These are phyloP conservation scores for Phytophthora syringae DNA, from an alignment of 352 stramenopile species.

Conservation along the genomic window DNA sequence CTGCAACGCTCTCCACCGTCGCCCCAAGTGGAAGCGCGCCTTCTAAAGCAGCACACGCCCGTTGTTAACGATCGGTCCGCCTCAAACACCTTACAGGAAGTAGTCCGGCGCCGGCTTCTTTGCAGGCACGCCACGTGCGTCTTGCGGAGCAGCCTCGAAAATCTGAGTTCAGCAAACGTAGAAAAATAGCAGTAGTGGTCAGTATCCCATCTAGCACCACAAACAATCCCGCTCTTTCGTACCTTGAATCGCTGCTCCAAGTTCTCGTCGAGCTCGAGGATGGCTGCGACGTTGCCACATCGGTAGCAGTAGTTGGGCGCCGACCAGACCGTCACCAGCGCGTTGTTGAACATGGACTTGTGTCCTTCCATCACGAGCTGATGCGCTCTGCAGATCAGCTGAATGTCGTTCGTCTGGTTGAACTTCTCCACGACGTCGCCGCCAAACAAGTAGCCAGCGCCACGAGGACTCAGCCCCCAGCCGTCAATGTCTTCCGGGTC, in stretches of 20 bases:
- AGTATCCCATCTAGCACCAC: slow-evolving; percentile 12
- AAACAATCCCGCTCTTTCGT: slow-evolving; percentile 2
- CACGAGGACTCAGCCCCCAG: slow-evolving; percentile 97
- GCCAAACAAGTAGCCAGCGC: slow-evolving; percentile 98
- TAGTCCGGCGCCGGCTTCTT: slow-evolving; percentile 99
- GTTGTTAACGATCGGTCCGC: slow-evolving; percentile 32
- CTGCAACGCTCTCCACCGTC: slow-evolving; percentile 27
- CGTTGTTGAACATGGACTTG: slow-evolving; percentile 97
- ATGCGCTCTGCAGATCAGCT: slow-evolving; percentile 98
- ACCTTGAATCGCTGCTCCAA: slow-evolving; percentile 91
- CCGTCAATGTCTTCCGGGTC: slow-evolving; percentile 97
- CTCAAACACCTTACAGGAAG: slow-evolving; percentile 94
- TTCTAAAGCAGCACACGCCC: slow-evolving; percentile 44
- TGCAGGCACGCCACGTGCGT: slow-evolving; percentile 95
- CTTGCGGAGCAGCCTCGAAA: slow-evolving; percentile 98
- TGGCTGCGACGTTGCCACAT: slow-evolving; percentile 98
- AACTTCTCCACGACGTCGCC: slow-evolving; percentile 99
- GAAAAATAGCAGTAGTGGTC: slow-evolving; percentile 17
- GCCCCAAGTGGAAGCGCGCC: slow-evolving; percentile 33
- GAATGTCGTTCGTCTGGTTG: slow-evolving; percentile 98
- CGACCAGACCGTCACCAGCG: slow-evolving; percentile 98
- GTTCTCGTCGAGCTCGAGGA: slow-evolving; percentile 99
- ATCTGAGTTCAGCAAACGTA: slow-evolving; percentile 71
- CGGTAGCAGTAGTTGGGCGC: slow-evolving; percentile 99
- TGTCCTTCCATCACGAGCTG: slow-evolving; percentile 95